These are phyloP conservation scores for Diplogelasinospora grovesii DNA, from an alignment of 495 filamentous ascomycete species.

Conservation along the genomic window DNA sequence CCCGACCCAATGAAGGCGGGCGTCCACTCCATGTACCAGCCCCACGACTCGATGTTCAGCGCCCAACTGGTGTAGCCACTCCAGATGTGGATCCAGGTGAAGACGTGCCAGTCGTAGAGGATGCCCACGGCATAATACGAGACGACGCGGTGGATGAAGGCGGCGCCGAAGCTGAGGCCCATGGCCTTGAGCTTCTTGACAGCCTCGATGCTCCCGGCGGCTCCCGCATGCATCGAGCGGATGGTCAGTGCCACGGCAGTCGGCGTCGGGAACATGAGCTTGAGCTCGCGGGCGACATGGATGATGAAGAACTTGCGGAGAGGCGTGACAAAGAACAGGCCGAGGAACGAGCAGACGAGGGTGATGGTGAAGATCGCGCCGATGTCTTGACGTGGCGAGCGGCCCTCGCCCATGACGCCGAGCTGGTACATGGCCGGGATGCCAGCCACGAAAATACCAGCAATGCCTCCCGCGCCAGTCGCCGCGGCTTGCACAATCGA, in stretches of 20 bases:
- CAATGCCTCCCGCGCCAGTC: constrained; percentile 56
- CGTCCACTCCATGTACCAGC: constrained; percentile 58
- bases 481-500: constrained; percentile 59
- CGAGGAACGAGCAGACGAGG: constrained; percentile 57
- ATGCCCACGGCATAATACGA: constrained; percentile 58
- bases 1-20: constrained; percentile 62
- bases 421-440: constrained; percentile 60
- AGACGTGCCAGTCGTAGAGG: constrained; percentile 62
- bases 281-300: constrained; percentile 55
- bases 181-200: constrained; percentile 55
- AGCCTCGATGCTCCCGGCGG: constrained; percentile 45
- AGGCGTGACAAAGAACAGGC: constrained; percentile 61
- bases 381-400: constrained; percentile 48
- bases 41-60: constrained; percentile 57
- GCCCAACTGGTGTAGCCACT: constrained; percentile 49
- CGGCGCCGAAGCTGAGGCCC: constrained; percentile 39
- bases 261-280: constrained; percentile 57
- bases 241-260: constrained; percentile 61
- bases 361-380: constrained; percentile 55
- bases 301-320: constrained; percentile 65
- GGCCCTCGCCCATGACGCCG: constrained; percentile 36
- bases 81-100: constrained; percentile 60
- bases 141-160: constrained; percentile 48
- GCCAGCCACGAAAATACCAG: constrained; percentile 56
- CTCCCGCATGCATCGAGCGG: constrained; percentile 54